These are phyloP conservation scores for Coemansia guatemalensis DNA, from an alignment of 192 early-diverging fungal species.

Conservation along the genomic window DNA sequence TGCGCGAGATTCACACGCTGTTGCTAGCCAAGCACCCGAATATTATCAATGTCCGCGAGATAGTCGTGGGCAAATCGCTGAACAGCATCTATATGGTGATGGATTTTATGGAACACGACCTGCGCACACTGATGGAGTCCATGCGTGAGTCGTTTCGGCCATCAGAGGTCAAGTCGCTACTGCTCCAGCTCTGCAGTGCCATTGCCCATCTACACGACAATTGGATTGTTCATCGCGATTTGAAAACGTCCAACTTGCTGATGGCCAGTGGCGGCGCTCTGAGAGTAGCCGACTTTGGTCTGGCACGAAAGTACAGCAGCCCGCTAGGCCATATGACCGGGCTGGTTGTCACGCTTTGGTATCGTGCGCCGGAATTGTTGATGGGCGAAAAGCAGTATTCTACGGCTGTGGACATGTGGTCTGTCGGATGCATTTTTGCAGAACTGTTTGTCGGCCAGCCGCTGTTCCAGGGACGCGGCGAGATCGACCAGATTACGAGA, in stretches of 20 bases:
- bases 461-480: conserved; percentile 75
- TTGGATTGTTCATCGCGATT: conserved; percentile 91
- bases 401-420: conserved; percentile 91
- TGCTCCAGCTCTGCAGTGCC: conserved; percentile 77
- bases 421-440: conserved; percentile 96
- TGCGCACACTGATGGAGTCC: conserved; percentile 85
- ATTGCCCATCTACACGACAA: conserved; percentile 80
- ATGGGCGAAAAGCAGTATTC: conserved; percentile 86
- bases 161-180: conserved; percentile 80
- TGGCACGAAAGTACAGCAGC: conserved; percentile 87
- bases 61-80: conserved; percentile 61
- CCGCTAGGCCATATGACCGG: conserved; percentile 78
- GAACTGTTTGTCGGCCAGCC: conserved; percentile 88
- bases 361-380: conserved; percentile 92
- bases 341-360: conserved; percentile 96
- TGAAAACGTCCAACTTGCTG: conserved; percentile 83
- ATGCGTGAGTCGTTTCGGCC: conserved; percentile 80
- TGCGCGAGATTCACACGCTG: conserved; percentile 77
- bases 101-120: conserved; percentile 96
- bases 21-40: conserved; percentile 78
- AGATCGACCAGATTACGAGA: conserved; percentile 76
- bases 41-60: conserved; percentile 80
- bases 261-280: conserved; percentile 78
- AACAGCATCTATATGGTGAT: conserved; percentile 91
- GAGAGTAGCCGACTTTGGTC: conserved; percentile 96